These are phyloP conservation scores for Glebionis coronaria DNA, from an alignment of 129 eudicot species.

Conservation along the genomic window DNA sequence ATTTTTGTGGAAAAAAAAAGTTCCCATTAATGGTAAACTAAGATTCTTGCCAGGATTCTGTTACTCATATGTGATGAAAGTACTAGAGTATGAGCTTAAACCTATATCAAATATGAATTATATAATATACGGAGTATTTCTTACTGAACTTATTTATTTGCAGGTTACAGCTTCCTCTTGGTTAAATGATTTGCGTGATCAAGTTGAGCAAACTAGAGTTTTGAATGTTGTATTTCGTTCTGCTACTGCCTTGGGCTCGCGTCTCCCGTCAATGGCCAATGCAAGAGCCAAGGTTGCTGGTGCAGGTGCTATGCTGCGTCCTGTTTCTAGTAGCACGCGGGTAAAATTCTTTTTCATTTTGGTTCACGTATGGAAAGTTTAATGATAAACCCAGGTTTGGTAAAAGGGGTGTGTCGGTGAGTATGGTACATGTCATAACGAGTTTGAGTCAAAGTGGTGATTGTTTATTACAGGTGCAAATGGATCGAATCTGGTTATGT, in stretches of 20 bases:
- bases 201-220: constrained; percentile 87
- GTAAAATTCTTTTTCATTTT: constrained; percentile 29
- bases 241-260: constrained; percentile 94
- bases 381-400: not conserved
- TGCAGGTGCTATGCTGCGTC: constrained; percentile 89
- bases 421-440: too few relatives aligned
- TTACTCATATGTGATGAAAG: not conserved
- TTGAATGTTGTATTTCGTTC: constrained; percentile 88
- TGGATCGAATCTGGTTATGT: too few relatives aligned
- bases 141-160: constrained; percentile 2
- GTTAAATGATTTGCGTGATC: constrained; percentile 96
- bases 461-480: too few relatives aligned
- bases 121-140: not conserved
- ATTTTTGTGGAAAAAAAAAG: not conserved
- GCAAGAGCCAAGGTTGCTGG: constrained; percentile 95
- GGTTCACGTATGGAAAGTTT: not conserved
- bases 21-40: not conserved
- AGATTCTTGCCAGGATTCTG: not conserved
- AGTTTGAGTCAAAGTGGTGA: too few relatives aligned
- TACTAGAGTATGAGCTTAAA: not conserved
- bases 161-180: constrained; percentile 98
- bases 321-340: constrained; percentile 95
- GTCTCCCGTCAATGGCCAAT: constrained; percentile 86
- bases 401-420: too few relatives aligned
- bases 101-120: not conserved